Evolutionary conservation across 1,139 yeast genomes (phyloP).

Genomic region (Meyerozyma smithsonii): DNA sequence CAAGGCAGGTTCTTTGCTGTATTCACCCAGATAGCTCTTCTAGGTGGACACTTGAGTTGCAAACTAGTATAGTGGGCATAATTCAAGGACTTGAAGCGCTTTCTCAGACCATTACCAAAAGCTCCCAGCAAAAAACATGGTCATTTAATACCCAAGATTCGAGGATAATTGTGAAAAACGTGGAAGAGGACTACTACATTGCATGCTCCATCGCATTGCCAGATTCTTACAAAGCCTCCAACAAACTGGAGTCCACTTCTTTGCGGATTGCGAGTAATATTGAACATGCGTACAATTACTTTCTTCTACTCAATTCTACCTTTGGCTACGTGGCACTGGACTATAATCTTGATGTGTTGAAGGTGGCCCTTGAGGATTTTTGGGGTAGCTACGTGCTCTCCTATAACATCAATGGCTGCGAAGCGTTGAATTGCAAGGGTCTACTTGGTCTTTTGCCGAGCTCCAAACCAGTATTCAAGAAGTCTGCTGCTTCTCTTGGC

Average conservation of each 20-base stretch:
- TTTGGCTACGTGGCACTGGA: conserved; percentile 15
- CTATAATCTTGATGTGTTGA: conserved; percentile 16
- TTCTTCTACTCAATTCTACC: conserved; percentile 26
- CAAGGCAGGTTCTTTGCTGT: conserved; percentile 28
- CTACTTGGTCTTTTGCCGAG: conserved; percentile 28
- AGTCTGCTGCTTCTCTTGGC: conserved; percentile 25
- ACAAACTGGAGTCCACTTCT: conserved; percentile 20
- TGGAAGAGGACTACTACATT: conserved; percentile 25
- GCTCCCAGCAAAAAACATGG: conserved; percentile 11
- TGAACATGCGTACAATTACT: conserved; percentile 20
- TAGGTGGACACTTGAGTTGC: conserved; percentile 8
- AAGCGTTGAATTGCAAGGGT: conserved; percentile 31
- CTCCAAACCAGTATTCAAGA: conserved; percentile 17
- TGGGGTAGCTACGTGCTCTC: conserved; percentile 28
- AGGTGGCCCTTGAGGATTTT: conserved; percentile 17
- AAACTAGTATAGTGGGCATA: conserved; percentile 28
- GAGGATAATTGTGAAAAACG: conserved; percentile 21
- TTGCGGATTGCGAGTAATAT: conserved; percentile 26
- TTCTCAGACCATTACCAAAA: conserved; percentile 16
- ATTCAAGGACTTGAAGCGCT: conserved; percentile 35
- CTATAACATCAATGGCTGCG: conserved; percentile 24
- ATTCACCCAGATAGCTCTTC: conserved; percentile 14
- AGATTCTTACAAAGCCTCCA: conserved; percentile 9
- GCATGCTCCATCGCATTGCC: conserved; percentile 24
- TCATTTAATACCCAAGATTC: conserved; percentile 25